Conservation (phyloP, 192 early-diverging fungal species). For the Umbelopsis sp. region DNA sequence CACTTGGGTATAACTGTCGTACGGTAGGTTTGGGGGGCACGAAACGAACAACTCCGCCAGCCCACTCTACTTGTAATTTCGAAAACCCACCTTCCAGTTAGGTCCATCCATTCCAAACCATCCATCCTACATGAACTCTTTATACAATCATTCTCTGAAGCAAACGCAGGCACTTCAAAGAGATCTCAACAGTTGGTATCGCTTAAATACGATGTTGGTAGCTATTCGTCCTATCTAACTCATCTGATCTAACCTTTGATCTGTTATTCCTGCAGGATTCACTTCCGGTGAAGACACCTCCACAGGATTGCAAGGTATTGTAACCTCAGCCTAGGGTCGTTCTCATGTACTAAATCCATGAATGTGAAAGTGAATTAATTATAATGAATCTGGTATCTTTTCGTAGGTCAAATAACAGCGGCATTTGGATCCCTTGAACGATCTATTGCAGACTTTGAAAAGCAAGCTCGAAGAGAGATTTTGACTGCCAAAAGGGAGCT, state of each 20-base stretch:
- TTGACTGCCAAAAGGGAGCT: slow-evolving; percentile 56
- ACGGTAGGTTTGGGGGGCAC: not conserved
- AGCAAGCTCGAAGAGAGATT: slow-evolving; percentile 56
- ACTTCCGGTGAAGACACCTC: slow-evolving; percentile 54
- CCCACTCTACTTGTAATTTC: not conserved
- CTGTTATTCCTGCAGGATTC: slow-evolving; percentile 34
- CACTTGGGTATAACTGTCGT: not conserved
- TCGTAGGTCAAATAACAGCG: slow-evolving; percentile 56
- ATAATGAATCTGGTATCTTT: not conserved
- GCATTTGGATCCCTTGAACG: slow-evolving; percentile 51
- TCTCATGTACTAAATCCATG: no score
- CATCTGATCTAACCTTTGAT: not conserved
- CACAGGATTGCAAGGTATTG: slow-evolving; percentile 59
- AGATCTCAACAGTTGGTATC: slow-evolving; percentile 46
- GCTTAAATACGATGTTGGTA: not conserved
- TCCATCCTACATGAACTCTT: slow-evolving; percentile 48
- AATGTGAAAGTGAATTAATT: not conserved
- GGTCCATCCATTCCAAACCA: not conserved
- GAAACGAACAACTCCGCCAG: not conserved
- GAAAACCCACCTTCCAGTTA: not conserved
- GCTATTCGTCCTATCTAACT: not conserved
- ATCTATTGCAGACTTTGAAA: slow-evolving; percentile 61
- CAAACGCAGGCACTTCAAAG: slow-evolving; percentile 52
- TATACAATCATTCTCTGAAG: slow-evolving; percentile 61
- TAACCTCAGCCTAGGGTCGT: not conserved